Evolutionary conservation across 2,329 filamentous ascomycete genomes (phyloP), one percentile per base, ranked within the genome.

Genomic region (Parafenestella ontariensis): DNA sequence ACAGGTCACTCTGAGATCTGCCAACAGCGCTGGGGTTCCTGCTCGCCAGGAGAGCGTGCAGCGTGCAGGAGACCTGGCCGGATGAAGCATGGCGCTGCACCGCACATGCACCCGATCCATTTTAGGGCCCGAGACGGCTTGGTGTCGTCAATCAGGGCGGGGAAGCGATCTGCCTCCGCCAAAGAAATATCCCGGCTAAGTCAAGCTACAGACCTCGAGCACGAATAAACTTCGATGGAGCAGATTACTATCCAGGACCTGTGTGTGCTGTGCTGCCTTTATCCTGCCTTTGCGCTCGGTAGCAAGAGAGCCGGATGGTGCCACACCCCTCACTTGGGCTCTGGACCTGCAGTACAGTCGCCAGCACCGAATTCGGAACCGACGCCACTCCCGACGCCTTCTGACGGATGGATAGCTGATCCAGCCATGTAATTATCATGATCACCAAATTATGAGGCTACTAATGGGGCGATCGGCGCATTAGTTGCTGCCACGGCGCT

Each of bases 121-220:
- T 28, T 49, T 66, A 66, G 63, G 57, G 57, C 61, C 63, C 63
- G 61, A 46, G 56, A 56, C 58, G 57, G 57, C 58, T 56, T 54
- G 58, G 49, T 49, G 47, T 50, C 40, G 50, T 44, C 52, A 34
- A 44, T 52, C 58, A 54, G 54, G 49, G 62, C 54, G 62, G 60
- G 58, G 64, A 62, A 64, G 51, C 58, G 52, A 50, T 47, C 39
- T 39, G 33, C 49, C 54, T 54, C 52, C 52, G 53, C 56, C 50
- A 56, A 49, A 39, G 20, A 48, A 57, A 51, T 49, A 56, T 44
- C 28, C 26, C 52, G 49, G 51, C 53, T 56, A 51, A 40, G 26
- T 33, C 18, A 10, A 42, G 44, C 41, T 46, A 46, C 46, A 17
- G 46, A 17, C 29, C 26, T 37, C 34, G 17, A 28, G 18, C 26